These are phyloP conservation scores for Pistacia integerrima DNA, from an alignment of 345 rosid genomes.

Conservation along the genomic window DNA sequence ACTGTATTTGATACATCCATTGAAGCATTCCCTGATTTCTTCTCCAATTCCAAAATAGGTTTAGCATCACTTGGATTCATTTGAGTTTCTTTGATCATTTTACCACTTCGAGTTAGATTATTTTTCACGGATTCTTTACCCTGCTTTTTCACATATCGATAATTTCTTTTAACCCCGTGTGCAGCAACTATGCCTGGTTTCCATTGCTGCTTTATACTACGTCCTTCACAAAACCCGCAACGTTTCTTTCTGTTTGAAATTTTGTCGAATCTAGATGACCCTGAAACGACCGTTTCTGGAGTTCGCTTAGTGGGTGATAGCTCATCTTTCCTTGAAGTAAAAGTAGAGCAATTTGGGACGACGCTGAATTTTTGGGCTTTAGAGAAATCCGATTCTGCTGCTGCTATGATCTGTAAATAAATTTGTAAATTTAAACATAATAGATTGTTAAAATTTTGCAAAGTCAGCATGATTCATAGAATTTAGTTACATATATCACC, in stretches of 20 bases:
- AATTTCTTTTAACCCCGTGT: too few relatives aligned
- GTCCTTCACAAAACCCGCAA: slow-evolving; percentile 9
- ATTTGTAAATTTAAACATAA: too few relatives aligned
- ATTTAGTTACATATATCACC: slow-evolving; percentile 24
- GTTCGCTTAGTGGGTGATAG: neutral
- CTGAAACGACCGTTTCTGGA: neutral
- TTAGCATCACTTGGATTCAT: neutral
- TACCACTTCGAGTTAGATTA: neutral
- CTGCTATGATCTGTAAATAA: slow-evolving; percentile 37
- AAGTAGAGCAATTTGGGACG: neutral
- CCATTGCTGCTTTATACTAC: neutral
- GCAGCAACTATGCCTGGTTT: too few relatives aligned
- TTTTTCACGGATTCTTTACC: neutral
- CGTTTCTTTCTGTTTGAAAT: slow-evolving; percentile 21
- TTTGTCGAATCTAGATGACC: slow-evolving; percentile 16
- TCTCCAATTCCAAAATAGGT: neutral
- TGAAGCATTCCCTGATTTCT: neutral
- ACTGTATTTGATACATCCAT: slow-evolving; percentile 37
- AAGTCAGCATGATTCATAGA: too few relatives aligned
- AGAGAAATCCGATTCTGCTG: slow-evolving; percentile 26
- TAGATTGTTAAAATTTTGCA: too few relatives aligned
- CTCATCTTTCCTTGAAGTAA: neutral
- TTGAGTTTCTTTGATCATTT: too few relatives aligned
- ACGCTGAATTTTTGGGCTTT: slow-evolving; percentile 13
- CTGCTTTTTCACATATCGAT: slow-evolving; percentile 3